Conservation (phyloP, 352 stramenopile genomes). For the Phytophthora idaei region DNA sequence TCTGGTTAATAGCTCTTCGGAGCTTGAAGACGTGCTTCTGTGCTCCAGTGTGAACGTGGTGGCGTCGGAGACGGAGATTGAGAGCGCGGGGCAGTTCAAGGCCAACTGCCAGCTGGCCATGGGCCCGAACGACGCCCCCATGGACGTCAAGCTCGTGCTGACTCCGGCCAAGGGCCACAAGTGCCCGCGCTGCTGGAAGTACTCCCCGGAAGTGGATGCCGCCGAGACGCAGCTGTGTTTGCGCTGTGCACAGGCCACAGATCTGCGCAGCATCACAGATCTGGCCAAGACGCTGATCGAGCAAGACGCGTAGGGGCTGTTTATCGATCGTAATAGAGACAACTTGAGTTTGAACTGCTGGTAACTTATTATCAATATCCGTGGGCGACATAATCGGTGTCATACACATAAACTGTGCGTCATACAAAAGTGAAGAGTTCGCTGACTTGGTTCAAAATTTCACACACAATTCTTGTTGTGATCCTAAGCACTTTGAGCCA, state of each 20-base stretch:
- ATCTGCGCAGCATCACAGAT: constrained; percentile 51
- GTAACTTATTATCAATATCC: too few relatives aligned
- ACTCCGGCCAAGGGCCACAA: constrained; percentile 75
- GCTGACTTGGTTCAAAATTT: too few relatives aligned
- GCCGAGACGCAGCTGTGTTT: constrained; percentile 58
- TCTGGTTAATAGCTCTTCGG: constrained; percentile 19
- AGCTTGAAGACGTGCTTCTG: constrained; percentile 78
- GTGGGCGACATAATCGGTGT: too few relatives aligned
- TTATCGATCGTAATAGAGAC: constrained; percentile 7
- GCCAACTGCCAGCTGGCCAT: constrained; percentile 40
- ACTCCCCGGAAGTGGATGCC: constrained; percentile 60
- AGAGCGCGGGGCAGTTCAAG: constrained; percentile 41
- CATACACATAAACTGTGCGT: too few relatives aligned
- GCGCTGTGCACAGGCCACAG: constrained; percentile 57
- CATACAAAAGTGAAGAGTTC: too few relatives aligned
- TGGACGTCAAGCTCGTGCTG: constrained; percentile 64
- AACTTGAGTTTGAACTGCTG: neutral
- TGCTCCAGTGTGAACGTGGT: constrained; percentile 68
- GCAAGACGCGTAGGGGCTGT: constrained; percentile 13
- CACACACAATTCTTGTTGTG: too few relatives aligned
- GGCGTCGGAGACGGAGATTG: constrained; percentile 39
- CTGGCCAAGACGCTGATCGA: constrained; percentile 55
- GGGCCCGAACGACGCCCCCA: constrained; percentile 41
- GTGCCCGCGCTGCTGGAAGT: constrained; percentile 91
- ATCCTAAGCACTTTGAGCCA: too few relatives aligned